Evolutionary conservation across 306 rosid species (phyloP).

Genomic region (Morella rubra): DNA sequence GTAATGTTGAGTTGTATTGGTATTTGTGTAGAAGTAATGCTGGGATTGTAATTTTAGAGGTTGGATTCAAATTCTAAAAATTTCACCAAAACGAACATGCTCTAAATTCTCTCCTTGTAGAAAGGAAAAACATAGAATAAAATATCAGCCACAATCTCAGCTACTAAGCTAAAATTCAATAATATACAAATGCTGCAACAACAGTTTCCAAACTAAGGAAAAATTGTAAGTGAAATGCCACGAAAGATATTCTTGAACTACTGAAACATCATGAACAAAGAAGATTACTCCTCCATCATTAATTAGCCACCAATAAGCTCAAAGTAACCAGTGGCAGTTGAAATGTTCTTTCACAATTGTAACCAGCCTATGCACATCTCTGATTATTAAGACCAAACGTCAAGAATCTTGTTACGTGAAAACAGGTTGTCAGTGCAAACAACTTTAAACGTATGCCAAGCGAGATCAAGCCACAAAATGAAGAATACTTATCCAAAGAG

Average conservation of each 20-base stretch:
- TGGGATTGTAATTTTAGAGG: too few species aligned
- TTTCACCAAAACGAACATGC: too few species aligned
- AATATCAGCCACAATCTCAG: too few species aligned
- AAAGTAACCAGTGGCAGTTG: background rate
- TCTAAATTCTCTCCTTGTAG: too few species aligned
- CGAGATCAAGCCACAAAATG: slow-evolving; percentile 4
- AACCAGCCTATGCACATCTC: background rate
- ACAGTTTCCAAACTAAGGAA: too few species aligned
- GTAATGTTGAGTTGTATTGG: too few species aligned
- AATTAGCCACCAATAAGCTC: background rate
- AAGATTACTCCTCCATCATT: background rate
- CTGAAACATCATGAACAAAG: background rate
- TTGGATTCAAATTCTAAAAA: too few species aligned
- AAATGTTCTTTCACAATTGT: background rate
- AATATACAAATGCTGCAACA: too few species aligned
- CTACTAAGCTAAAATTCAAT: too few species aligned
- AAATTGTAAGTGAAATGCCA: too few species aligned
- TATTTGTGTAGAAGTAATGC: too few species aligned
- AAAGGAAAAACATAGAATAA: too few species aligned
- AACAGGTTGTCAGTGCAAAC: slow-evolving; percentile 4
- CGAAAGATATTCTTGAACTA: background rate
- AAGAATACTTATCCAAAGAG: background rate
- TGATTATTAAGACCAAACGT: background rate
- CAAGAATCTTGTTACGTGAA: background rate
- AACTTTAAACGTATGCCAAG: background rate